A percentile compares a stretch with the other conserved stretches of the same genome.
Conservation (phyloP, 2,329 filamentous ascomycete species). For the Dryadomyces quercus-mongolicae region DNA sequence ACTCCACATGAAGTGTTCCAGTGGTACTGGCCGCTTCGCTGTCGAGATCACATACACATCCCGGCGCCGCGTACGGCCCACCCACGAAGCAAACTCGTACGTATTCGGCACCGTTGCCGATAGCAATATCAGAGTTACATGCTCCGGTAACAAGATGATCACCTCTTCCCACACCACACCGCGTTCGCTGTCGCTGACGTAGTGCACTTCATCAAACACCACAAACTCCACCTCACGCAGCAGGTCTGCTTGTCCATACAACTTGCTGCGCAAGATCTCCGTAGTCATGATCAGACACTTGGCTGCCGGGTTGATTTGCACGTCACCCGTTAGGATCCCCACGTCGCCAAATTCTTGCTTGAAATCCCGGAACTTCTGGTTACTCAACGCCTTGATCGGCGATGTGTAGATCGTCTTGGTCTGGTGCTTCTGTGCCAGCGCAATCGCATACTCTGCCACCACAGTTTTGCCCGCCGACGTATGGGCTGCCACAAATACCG, state of each 20-base stretch:
- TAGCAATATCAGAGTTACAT: slow-evolving; percentile 87
- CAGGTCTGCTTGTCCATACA: slow-evolving; percentile 89
- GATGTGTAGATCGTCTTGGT: slow-evolving; percentile 99
- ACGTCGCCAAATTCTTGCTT: slow-evolving; percentile 85
- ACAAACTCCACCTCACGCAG: slow-evolving; percentile 98
- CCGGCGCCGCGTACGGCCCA: slow-evolving; percentile 94
- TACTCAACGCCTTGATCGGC: slow-evolving; percentile 95
- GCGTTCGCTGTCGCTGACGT: slow-evolving; percentile 90
- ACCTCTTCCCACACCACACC: slow-evolving; percentile 99
- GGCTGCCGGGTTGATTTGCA: slow-evolving; percentile 94
- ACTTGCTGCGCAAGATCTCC: slow-evolving; percentile 94
- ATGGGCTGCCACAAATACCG: slow-evolving; percentile 94
- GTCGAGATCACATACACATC: slow-evolving; percentile 99
- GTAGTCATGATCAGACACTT: slow-evolving; percentile 99
- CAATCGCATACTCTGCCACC: slow-evolving; percentile 95
- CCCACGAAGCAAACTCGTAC: slow-evolving; percentile 96
- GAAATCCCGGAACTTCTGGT: slow-evolving; percentile 97
- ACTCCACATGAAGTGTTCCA: slow-evolving; percentile 95
- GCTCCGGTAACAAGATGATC: slow-evolving; percentile 97
- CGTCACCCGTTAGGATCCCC: slow-evolving; percentile 91
- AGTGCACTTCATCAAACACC: slow-evolving; percentile 98
- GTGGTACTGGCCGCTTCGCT: slow-evolving; percentile 81
- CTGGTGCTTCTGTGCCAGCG: slow-evolving; percentile 94
- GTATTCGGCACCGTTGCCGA: slow-evolving; percentile 97
- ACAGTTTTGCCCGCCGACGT: slow-evolving; percentile 98